Conservation (phyloP, 768 basidiomycete species). For the Rhodosporidiobolus odoratus region DNA sequence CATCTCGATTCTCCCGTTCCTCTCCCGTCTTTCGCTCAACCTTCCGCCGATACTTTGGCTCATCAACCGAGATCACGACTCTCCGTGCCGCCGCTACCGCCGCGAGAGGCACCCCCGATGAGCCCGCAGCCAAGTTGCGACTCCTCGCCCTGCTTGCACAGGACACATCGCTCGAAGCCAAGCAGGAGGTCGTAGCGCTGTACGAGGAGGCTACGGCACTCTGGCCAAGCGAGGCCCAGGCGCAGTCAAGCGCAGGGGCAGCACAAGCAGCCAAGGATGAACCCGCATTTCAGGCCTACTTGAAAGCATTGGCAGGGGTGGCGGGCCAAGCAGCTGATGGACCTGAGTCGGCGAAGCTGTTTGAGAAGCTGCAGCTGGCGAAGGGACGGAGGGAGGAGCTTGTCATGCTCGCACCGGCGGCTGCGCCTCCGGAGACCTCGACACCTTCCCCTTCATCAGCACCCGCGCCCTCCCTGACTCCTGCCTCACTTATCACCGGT, state of each 20-base stretch:
- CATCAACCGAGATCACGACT: too few species aligned
- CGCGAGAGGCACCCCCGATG: too few species aligned
- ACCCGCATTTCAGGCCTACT: constrained; percentile 69
- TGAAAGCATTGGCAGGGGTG: constrained; percentile 57
- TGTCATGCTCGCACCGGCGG: not conserved
- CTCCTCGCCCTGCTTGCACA: too few species aligned
- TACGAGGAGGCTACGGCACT: constrained; percentile 27
- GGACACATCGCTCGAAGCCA: not conserved
- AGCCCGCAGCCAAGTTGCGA: too few species aligned
- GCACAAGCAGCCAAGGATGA: constrained; percentile 57
- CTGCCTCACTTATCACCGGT: constrained; percentile 45
- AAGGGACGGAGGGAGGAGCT: constrained; percentile 15
- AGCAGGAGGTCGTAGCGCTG: constrained; percentile 14
- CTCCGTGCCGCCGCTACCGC: too few species aligned
- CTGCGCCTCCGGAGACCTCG: not conserved
- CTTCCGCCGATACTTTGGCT: too few species aligned
- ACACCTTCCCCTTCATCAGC: not conserved
- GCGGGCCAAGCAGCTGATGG: constrained; percentile 53
- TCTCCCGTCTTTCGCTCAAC: not conserved
- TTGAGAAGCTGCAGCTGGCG: constrained; percentile 42
- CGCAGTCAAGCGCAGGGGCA: too few species aligned
- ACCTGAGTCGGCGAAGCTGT: constrained; percentile 61
- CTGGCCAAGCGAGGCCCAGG: not conserved
- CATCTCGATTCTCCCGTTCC: constrained; percentile 4
- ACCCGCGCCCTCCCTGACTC: constrained; percentile 23